Base-by-base conservation (phyloP, 495 filamentous ascomycete species). In the Acidomyces sp. region DNA sequence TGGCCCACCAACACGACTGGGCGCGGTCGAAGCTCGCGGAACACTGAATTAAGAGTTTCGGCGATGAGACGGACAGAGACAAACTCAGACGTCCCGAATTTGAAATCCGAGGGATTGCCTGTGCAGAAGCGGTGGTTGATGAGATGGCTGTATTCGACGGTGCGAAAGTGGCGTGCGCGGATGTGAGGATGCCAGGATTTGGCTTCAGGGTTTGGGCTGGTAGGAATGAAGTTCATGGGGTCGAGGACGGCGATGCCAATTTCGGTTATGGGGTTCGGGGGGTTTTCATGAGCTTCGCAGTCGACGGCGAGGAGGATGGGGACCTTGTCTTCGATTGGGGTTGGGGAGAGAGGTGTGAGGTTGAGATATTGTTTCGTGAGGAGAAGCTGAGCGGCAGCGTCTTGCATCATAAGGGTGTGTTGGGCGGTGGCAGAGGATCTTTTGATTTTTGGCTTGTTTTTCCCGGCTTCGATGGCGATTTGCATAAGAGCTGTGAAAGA, bases 1-100 rank as follows among this genome's bases (percentile, higher is more conserved):
- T 94, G 85, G 26, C 85, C 88, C 6, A 95, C 75, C 16, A 94
- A 69, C 16, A 93, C 63, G 12, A 93, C n/a, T n/a, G n/a, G n/a
- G n/a, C n/a, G n/a, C n/a, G n/a, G n/a, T n/a, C n/a, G n/a, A 35
- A 6, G 9, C 37, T 41, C 37, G 26, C 43, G n/a, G n/a, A n/a
- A n/a, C n/a, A n/a, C n/a, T n/a, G n/a, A n/a, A n/a, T n/a, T n/a
- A n/a, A n/a, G n/a, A n/a, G n/a, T n/a, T n/a, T n/a, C n/a, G n/a
- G n/a, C n/a, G 6, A 74, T 57, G 1, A 72, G 48, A 6, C 20
- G 28, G 7, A 62, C 34, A 10, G 11, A 35, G 34, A 68, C 52
- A 25, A 60, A 61, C 46, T 69, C 62, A 35, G 56, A 62, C 16
- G 48, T 25, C 28, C 67, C 90, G 53, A 92, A 95, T 32, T 78